Base-by-base conservation (phyloP, 176 grass and related monocot genomes). In the Carex myosuroides region DNA sequence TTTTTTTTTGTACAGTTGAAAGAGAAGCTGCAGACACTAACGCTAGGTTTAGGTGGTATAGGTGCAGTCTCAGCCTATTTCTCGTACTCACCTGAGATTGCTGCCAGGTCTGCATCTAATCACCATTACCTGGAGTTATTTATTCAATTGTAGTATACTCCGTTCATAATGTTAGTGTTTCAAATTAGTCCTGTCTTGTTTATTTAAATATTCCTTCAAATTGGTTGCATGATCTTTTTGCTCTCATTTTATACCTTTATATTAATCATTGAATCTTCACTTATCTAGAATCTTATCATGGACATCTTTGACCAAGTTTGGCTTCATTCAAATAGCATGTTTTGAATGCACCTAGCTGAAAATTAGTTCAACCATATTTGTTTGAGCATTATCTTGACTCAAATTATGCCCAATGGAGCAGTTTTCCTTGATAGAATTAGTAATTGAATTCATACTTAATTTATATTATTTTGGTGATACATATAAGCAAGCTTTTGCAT, bases 31-130 rank as follows among this genome's bases (percentile, higher is more conserved):
- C 96, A 95, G 85, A 48, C 89, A 21, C 65, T 95, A 44, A 99
- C 96, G 62, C 83, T 93, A 74, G 84, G 89, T 73, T 89, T 99
- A 66, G 96, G 96, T 84, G 96, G 91, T 7, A 16, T 93, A 57
- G 96, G 96, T 84, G 83, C 93, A 50, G 88, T 93, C 12, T 92
- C 93, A 61, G 96, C 96, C 76, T 99, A 99, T 84, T 67, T 99
- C 84, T 93, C 91, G 39, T 98, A 95, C 85, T 82, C 96, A 76
- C 93, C 96, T 79, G 96, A 99, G 87, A 90, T 93, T 89, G 89
- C 96, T 84, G 89, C 24, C 22, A 95, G 96, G 96, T 98, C 85
- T 61, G 69, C 79, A 53, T 80, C 41, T 78, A 5, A 52, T 73
- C 22, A 33, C 17, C 42, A 68, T 83, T 54, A 14, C 33, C 29